Evolutionary conservation across 495 filamentous ascomycete species (phyloP).

Genomic region (Sordaria brevicollis): DNA sequence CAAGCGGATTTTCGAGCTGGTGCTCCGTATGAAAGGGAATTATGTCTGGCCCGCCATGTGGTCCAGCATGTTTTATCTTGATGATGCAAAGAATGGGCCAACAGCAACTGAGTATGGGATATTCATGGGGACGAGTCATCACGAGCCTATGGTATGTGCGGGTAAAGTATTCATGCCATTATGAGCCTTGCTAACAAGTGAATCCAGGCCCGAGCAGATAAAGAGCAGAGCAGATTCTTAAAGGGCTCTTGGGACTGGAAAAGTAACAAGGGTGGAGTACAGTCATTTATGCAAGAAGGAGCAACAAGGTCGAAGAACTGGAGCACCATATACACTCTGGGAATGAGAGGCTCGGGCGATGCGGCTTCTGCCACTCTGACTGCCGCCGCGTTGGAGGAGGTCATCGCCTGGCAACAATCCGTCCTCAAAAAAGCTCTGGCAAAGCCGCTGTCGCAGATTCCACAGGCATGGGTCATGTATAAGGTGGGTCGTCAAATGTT

Average conservation of each 20-base stretch:
- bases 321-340: slow-evolving; percentile 48
- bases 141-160: slow-evolving; percentile 44
- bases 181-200: not conserved
- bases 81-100: slow-evolving; percentile 47
- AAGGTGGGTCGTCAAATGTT: slow-evolving; percentile 18
- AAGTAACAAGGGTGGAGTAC: slow-evolving; percentile 44
- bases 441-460: slow-evolving; percentile 36
- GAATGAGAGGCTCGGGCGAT: slow-evolving; percentile 57
- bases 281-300: slow-evolving; percentile 45
- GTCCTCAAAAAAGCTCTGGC: slow-evolving; percentile 36
- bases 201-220: slow-evolving; percentile 38
- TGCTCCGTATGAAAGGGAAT: slow-evolving; percentile 51
- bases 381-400: slow-evolving; percentile 36
- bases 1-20: slow-evolving; percentile 51
- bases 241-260: slow-evolving; percentile 49
- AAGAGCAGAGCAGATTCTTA: slow-evolving; percentile 44
- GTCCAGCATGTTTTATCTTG: slow-evolving; percentile 52
- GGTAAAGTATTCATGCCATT: not conserved
- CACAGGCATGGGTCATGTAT: slow-evolving; percentile 56
- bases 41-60: slow-evolving; percentile 61
- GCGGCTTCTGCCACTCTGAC: slow-evolving; percentile 39
- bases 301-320: slow-evolving; percentile 43
- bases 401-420: slow-evolving; percentile 42
- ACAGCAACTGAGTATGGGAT: slow-evolving; percentile 54
- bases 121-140: slow-evolving; percentile 54